Percentiles rank a stretch among this genome's conserved stretches.
Conservation (phyloP, 164 flowering plant genomes). For the Houttuynia cordata region DNA sequence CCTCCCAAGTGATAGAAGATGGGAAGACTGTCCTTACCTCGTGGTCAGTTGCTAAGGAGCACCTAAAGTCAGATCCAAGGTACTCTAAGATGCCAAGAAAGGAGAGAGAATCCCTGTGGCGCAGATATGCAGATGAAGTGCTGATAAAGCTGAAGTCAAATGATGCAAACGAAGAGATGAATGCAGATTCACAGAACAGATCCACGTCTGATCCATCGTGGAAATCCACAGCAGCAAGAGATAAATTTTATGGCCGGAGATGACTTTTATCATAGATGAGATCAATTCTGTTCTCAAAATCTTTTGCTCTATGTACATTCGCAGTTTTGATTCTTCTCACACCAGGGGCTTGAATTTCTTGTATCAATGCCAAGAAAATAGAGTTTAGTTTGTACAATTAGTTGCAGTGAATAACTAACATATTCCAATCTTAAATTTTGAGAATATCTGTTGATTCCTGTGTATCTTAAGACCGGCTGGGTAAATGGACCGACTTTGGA, state of each 20-base stretch:
- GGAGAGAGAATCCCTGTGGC: slow-evolving; percentile 83
- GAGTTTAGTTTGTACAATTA: too few relatives aligned
- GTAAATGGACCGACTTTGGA: too few relatives aligned
- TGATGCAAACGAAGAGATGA: slow-evolving; percentile 39
- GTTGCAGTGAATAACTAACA: too few relatives aligned
- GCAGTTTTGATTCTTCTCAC: too few relatives aligned
- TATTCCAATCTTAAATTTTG: too few relatives aligned
- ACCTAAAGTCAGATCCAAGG: slow-evolving; percentile 60
- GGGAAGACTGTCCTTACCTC: slow-evolving; percentile 73
- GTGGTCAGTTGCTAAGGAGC: slow-evolving; percentile 84
- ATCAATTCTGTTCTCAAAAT: too few relatives aligned
- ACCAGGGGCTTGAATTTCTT: too few relatives aligned
- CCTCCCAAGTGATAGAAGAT: slow-evolving; percentile 52
- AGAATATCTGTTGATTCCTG: too few relatives aligned
- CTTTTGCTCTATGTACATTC: too few relatives aligned
- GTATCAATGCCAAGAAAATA: too few relatives aligned
- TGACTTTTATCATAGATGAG: slow-evolving; percentile 9
- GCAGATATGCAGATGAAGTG: slow-evolving; percentile 57
- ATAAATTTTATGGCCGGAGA: slow-evolving; percentile 34
- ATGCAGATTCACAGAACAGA: slow-evolving; percentile 25
- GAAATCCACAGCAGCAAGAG: slow-evolving; percentile 22
- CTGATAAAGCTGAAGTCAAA: slow-evolving; percentile 40
- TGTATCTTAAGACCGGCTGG: too few relatives aligned
- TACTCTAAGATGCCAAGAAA: slow-evolving; percentile 78
- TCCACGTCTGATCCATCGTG: slow-evolving; percentile 24